phyloP scores from a whole-genome alignment of 331 rosid species.

The Pyracantha coccinea region DNA sequence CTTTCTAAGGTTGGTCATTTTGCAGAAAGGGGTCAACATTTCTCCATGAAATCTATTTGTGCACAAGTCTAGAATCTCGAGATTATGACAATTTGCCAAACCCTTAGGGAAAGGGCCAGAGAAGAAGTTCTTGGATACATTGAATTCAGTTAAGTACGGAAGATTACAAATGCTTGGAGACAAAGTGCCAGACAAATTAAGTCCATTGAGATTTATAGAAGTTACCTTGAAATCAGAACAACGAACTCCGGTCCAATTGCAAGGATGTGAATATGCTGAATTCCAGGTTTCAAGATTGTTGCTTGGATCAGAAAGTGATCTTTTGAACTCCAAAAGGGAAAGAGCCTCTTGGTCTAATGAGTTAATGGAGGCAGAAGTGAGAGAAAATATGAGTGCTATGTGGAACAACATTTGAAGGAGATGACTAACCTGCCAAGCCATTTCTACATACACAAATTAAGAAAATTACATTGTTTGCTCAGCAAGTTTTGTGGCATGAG shows the following conservation, averaged over 20 bases:
- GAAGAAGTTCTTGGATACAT: constrained; percentile 49
- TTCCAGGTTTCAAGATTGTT: constrained; percentile 50
- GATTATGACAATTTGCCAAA: constrained; percentile 38
- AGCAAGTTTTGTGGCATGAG: not conserved
- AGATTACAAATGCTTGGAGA: constrained; percentile 48
- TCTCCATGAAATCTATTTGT: constrained; percentile 64
- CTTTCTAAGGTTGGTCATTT: constrained; percentile 38
- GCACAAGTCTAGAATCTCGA: constrained; percentile 60
- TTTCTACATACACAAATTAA: constrained; percentile 14
- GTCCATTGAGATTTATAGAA: constrained; percentile 35
- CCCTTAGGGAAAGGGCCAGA: constrained; percentile 46
- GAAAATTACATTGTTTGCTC: not conserved
- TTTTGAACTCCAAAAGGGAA: constrained; percentile 46
- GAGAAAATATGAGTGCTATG: constrained; percentile 22
- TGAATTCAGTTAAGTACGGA: constrained; percentile 42
- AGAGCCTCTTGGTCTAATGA: constrained; percentile 46
- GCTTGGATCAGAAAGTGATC: constrained; percentile 31
- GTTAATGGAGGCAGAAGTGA: constrained; percentile 17
- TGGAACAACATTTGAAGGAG: constrained; percentile 12
- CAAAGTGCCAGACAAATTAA: constrained; percentile 52
- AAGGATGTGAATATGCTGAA: constrained; percentile 45
- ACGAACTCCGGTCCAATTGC: constrained; percentile 63
- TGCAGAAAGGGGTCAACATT: constrained; percentile 30
- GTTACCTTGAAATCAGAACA: constrained; percentile 50
- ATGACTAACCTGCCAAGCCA: constrained; percentile 22